Conservation (phyloP, 345 rosid genomes). For the Salix caprea region DNA sequence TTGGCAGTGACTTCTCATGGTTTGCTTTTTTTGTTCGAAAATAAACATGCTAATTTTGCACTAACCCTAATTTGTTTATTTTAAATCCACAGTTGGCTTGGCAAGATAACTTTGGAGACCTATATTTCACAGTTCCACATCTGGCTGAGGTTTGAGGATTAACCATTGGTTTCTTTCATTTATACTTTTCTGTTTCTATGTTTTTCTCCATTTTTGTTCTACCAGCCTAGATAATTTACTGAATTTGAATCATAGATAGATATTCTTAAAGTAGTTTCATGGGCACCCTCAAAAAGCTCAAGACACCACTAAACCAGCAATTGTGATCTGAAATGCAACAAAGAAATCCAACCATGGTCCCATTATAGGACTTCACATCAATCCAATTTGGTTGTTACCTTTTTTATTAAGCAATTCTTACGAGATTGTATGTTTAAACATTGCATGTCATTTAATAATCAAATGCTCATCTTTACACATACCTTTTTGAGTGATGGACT, state of each 20-base stretch:
- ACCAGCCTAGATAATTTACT: background rate
- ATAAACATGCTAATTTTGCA: background rate
- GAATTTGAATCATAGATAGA: background rate
- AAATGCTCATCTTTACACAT: background rate
- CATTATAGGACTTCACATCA: background rate
- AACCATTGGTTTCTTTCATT: background rate
- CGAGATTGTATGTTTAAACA: background rate
- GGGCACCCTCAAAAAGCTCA: background rate
- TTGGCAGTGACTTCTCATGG: background rate
- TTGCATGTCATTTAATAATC: background rate
- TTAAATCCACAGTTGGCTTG: constrained; percentile 69
- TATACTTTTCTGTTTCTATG: background rate
- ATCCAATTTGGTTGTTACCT: background rate
- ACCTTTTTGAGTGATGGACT: background rate
- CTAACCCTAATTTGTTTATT: constrained; percentile 16
- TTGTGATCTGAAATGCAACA: background rate
- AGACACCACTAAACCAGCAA: background rate
- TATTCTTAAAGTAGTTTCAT: background rate
- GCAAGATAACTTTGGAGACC: constrained; percentile 87
- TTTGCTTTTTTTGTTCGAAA: background rate
- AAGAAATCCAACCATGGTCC: background rate
- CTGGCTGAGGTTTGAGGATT: constrained; percentile 81
- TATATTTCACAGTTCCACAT: constrained; percentile 95
- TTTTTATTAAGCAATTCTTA: background rate
- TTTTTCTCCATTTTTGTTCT: background rate